Evolutionary conservation across 208 protist genomes (phyloP), one percentile per base, ranked within the genome.

Genomic region (Trypanosoma caninum): DNA sequence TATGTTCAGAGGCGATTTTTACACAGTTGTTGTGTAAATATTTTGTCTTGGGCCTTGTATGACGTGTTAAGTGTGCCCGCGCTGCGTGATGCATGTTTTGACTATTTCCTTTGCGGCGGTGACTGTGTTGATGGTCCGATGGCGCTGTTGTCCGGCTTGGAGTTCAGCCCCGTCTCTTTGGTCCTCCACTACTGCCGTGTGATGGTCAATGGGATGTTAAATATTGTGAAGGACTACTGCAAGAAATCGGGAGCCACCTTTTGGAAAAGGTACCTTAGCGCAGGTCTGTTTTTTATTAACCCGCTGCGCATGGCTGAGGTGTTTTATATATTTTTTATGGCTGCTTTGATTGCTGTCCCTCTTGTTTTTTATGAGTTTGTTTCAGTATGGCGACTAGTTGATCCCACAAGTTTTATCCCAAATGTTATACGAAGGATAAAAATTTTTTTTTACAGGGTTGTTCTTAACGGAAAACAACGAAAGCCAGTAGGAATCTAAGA

Each of bases 41-140:
- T 95, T 25, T 82, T 97, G 9, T 93, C 91, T 0, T 93, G 90
- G 81, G 91, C 90, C 16, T 77, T 97, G 18, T 96, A 97, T 66
- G 63, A 48, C 27, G 91, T 97, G 20, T 97, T 97, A 62, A 74
- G 73, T 69, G 67, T 58, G 31, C 61, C 65, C 3, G 51, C 72
- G 13, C 75, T 97, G 20, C 78, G 89, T 20, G 64, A 91, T 51
- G 87, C 90, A 14, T 95, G 91, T 77, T 82, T 97, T 40, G 89
- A 94, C 69, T 97, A 97, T 78, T 92, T 97, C 60, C 40, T 77
- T 46, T 58, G 66, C 40, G 94, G 94, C 22, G 94, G 89, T 45
- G 81, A 95, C 42, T 93, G 88, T 64, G 78, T 88, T 31, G 71
- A 59, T 22, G 91, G 82, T 16, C 94, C 91, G 28, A 91, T 97